A percentile compares a stretch with the other conserved stretches of the same genome.
Evolutionary conservation across 1,139 yeast species (phyloP).

Genomic region (Suhomyces wounanorum): DNA sequence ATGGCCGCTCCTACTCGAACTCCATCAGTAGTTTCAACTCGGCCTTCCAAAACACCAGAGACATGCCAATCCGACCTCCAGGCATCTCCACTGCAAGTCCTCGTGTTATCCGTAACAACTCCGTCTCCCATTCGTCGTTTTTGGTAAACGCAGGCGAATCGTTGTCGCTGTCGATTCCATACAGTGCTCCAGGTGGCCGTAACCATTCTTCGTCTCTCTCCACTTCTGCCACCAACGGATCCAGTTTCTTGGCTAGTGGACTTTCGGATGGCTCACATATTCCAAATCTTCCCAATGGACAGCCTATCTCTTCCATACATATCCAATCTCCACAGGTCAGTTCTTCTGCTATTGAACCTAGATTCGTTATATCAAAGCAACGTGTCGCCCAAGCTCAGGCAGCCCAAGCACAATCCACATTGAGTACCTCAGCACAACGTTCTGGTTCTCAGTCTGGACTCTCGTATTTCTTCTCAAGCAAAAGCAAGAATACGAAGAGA

Average conservation of each 20-base stretch:
- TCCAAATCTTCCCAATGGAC: conserved; percentile 56
- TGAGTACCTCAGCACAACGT: conserved; percentile 32
- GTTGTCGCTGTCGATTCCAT: conserved; percentile 66
- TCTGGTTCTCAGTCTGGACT: conserved; percentile 54
- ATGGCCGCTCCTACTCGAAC: conserved; percentile 22
- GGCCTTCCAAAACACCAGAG: conserved; percentile 17
- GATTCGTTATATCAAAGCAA: conserved; percentile 73
- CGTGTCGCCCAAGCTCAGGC: conserved; percentile 61
- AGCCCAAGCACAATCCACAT: conserved; percentile 35
- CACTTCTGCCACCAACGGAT: conserved; percentile 5
- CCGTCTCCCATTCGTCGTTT: conserved; percentile 46
- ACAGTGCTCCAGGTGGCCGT: conserved; percentile 69
- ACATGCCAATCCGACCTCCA: conserved; percentile 31
- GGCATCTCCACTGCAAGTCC: conserved; percentile 35
- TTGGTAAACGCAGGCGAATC: conserved; percentile 44
- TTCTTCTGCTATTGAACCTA: conserved; percentile 60
- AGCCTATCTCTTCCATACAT: conserved; percentile 58
- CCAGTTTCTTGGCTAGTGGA: conserved; percentile 6
- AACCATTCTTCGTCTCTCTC: conserved; percentile 16
- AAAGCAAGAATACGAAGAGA: conserved; percentile 32
- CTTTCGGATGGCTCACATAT: conserved; percentile 26
- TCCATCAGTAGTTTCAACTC: conserved; percentile 16
- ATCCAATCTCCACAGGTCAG: conserved; percentile 69
- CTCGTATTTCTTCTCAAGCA: conserved; percentile 43
- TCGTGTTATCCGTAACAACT: conserved; percentile 45